A percentile compares a stretch with the other conserved stretches of the same genome.
Evolutionary conservation across 192 early-diverging fungal species (phyloP).

Genomic region (Backusella liffmaniae): DNA sequence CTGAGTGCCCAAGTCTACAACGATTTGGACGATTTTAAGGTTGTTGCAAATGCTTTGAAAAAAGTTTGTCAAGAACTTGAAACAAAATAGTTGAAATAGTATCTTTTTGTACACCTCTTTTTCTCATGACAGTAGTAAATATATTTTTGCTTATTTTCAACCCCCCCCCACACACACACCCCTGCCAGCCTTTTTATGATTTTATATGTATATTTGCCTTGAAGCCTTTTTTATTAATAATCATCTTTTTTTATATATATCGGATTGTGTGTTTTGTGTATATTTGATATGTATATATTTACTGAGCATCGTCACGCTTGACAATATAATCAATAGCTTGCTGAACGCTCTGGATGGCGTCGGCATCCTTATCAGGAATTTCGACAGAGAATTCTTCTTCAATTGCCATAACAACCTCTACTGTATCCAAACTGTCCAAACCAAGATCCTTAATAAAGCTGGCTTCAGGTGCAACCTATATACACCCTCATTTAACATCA

Average conservation of each 20-base stretch:
- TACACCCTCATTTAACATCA: not conserved
- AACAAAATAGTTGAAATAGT: not conserved
- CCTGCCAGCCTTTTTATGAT: not conserved
- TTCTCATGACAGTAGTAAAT: not conserved
- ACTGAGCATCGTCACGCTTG: constrained; percentile 72
- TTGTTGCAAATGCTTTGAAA: constrained; percentile 43
- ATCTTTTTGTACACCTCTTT: not conserved
- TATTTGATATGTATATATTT: constrained; percentile 26
- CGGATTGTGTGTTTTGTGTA: not conserved
- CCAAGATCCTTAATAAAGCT: constrained; percentile 93
- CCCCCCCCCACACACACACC: not conserved
- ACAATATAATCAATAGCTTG: constrained; percentile 87
- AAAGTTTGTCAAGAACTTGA: constrained; percentile 43
- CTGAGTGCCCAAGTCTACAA: constrained; percentile 60
- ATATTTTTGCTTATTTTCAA: not conserved
- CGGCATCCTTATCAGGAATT: constrained; percentile 95
- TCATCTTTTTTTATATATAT: not conserved
- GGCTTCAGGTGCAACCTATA: constrained; percentile 78
- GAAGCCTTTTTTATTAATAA: not conserved
- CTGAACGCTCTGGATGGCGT: constrained; percentile 85
- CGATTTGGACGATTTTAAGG: constrained; percentile 47
- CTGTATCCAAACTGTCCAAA: constrained; percentile 93
- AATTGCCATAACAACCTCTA: constrained; percentile 99
- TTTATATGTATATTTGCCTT: not conserved
- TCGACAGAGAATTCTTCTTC: constrained; percentile 99